Conservation (phyloP, 345 rosid species). For the Sonneratia alba region DNA sequence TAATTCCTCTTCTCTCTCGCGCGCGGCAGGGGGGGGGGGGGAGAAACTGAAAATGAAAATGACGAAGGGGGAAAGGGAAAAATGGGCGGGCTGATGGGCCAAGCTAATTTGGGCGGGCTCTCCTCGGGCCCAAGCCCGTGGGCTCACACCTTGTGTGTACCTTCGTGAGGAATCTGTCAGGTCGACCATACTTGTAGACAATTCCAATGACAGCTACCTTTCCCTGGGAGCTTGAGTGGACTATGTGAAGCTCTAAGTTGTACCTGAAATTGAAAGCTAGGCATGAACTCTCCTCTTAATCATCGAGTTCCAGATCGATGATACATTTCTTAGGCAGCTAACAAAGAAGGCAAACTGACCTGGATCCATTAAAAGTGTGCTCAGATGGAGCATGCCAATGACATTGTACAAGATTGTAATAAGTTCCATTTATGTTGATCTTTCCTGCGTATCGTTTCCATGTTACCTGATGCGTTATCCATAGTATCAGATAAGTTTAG, state of each 20-base stretch:
- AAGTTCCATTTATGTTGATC: constrained; percentile 34
- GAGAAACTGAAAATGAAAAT: no score
- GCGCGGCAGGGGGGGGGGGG: no score
- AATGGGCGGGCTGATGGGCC: no score
- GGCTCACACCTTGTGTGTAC: constrained; percentile 23
- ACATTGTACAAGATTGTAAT: constrained; percentile 34
- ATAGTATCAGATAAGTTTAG: background rate
- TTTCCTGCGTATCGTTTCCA: constrained; percentile 71
- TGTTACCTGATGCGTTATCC: constrained; percentile 22
- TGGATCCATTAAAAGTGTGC: constrained; percentile 47
- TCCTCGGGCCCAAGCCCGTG: no score
- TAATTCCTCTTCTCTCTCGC: no score
- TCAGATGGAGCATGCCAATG: constrained; percentile 78
- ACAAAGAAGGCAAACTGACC: constrained; percentile 18
- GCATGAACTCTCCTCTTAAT: background rate
- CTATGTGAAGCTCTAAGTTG: constrained; percentile 50
- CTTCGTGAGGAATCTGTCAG: constrained; percentile 43
- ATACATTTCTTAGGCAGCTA: background rate
- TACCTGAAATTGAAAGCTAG: constrained; percentile 19
- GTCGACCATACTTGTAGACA: constrained; percentile 43
- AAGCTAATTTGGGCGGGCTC: no score
- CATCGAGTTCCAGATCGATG: background rate
- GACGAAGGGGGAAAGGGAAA: no score
- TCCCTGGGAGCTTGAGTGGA: constrained; percentile 32
- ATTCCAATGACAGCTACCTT: constrained; percentile 41